Conservation (phyloP, 2,329 filamentous ascomycete species). For the Colletotrichum tanaceti region DNA sequence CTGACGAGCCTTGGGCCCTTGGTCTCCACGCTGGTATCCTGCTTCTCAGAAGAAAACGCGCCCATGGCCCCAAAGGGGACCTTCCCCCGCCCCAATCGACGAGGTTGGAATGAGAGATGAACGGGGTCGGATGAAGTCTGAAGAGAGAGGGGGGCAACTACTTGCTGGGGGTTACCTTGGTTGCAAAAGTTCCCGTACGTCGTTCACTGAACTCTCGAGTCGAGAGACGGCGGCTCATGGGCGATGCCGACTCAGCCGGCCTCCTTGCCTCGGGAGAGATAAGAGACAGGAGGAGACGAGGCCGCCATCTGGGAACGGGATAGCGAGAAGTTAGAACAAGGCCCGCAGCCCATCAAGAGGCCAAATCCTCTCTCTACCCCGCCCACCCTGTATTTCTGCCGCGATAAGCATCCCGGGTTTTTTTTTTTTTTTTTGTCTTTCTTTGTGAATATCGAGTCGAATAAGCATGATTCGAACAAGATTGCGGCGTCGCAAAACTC, state of each 20-base stretch:
- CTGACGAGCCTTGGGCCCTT: conserved; percentile 27
- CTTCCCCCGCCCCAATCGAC: too few species aligned
- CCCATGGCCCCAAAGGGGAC: too few species aligned
- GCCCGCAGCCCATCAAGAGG: not conserved
- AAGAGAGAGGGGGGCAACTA: not conserved
- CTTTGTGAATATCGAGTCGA: conserved; percentile 6
- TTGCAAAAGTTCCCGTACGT: conserved; percentile 32
- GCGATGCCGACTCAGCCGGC: conserved; percentile 36
- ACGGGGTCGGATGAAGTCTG: not conserved
- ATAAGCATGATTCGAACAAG: conserved; percentile 39
- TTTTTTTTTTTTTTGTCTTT: too few species aligned
- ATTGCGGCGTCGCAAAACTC: conserved; percentile 25
- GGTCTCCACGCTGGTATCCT: conserved; percentile 7
- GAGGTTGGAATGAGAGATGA: not conserved
- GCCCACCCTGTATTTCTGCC: conserved; percentile 3
- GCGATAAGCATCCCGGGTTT: conserved; percentile 28
- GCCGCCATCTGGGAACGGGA: not conserved
- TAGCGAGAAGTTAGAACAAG: too few species aligned
- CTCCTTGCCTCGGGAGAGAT: conserved; percentile 25
- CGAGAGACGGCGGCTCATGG: not conserved
- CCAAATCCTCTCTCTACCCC: not conserved
- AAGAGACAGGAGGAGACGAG: not conserved
- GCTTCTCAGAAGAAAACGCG: not conserved
- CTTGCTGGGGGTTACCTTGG: not conserved
- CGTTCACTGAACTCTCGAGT: conserved; percentile 1